Percentiles rank a stretch among this genome's conserved stretches.
phyloP scores from a whole-genome alignment of 2,329 filamentous ascomycete species.

The Venturia pyrina region DNA sequence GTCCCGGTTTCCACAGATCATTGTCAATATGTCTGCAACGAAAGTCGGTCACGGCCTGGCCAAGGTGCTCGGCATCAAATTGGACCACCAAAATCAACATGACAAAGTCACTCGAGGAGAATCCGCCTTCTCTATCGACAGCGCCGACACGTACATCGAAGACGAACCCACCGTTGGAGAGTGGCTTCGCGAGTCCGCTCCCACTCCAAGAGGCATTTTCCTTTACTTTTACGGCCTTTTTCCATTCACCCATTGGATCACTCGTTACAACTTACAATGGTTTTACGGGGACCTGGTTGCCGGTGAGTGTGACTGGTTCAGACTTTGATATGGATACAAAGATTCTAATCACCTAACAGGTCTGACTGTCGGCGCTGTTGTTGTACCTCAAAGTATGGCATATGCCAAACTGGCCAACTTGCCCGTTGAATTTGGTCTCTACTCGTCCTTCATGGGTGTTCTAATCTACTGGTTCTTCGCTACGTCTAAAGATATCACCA shows the following conservation, averaged over 20 bases:
- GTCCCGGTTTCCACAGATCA: not conserved
- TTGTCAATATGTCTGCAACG: not conserved
- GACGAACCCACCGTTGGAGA: conserved; percentile 65
- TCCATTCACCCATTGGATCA: conserved; percentile 84
- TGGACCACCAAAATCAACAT: conserved; percentile 22
- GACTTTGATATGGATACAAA: not conserved
- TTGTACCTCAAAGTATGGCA: conserved; percentile 91
- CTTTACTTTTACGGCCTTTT: conserved; percentile 65
- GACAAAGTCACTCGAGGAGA: conserved; percentile 66
- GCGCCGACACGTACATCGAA: conserved; percentile 72
- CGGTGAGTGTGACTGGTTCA: conserved; percentile 41
- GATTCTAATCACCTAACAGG: conserved; percentile 27
- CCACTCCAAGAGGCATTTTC: conserved; percentile 43
- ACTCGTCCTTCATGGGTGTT: conserved; percentile 92
- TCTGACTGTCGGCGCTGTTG: conserved; percentile 63
- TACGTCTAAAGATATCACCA: conserved; percentile 95
- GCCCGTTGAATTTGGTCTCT: conserved; percentile 70
- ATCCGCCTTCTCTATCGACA: conserved; percentile 65
- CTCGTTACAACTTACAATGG: conserved; percentile 83
- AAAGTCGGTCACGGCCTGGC: conserved; percentile 65
- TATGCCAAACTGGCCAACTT: conserved; percentile 77
- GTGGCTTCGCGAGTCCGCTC: conserved; percentile 57
- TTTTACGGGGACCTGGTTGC: conserved; percentile 80
- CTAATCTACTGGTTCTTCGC: conserved; percentile 94
- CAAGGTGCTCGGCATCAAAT: conserved; percentile 72